These are phyloP conservation scores for Tolypocladium amazonense DNA, from an alignment of 2,329 filamentous ascomycete genomes.

Conservation along the genomic window DNA sequence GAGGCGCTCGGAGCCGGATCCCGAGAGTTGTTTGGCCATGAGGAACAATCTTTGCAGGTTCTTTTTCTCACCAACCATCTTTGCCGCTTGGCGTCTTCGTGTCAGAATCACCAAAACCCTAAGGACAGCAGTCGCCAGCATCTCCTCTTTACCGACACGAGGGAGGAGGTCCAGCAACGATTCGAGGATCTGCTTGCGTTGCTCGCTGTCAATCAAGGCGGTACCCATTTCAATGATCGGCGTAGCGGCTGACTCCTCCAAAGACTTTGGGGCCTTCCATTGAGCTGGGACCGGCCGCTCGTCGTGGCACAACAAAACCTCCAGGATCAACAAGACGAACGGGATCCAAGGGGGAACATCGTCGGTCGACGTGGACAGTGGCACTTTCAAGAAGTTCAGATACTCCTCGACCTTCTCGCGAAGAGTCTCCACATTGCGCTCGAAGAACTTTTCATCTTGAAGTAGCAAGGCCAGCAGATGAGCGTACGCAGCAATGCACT, in stretches of 20 bases:
- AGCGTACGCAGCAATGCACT: conserved; percentile 73
- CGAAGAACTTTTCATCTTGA: conserved; percentile 73
- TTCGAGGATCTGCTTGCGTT: conserved; percentile 63
- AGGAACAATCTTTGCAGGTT: conserved; percentile 86
- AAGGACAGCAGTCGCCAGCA: conserved; percentile 71
- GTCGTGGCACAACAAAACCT: conserved; percentile 84
- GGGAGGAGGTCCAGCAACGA: conserved; percentile 76
- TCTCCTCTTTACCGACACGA: conserved; percentile 76
- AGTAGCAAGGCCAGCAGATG: conserved; percentile 83
- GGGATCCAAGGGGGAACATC: conserved; percentile 89
- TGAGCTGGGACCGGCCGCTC: conserved; percentile 64
- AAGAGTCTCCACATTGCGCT: conserved; percentile 61
- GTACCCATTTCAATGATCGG: conserved; percentile 51
- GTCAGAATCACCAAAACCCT: conserved; percentile 84
- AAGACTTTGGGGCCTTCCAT: conserved; percentile 51
- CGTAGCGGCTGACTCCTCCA: conserved; percentile 37
- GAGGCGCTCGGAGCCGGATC: conserved; percentile 65
- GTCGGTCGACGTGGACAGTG: conserved; percentile 55
- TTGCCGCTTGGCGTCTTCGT: conserved; percentile 63
- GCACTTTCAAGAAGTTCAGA: conserved; percentile 66
- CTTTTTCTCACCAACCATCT: conserved; percentile 71
- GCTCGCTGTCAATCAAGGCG: conserved; percentile 44
- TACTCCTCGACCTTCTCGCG: conserved; percentile 68
- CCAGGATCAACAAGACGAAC: conserved; percentile 79
- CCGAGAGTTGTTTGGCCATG: conserved; percentile 87